Conservation (phyloP, 495 filamentous ascomycete species). For the Apiosordaria backusii region DNA sequence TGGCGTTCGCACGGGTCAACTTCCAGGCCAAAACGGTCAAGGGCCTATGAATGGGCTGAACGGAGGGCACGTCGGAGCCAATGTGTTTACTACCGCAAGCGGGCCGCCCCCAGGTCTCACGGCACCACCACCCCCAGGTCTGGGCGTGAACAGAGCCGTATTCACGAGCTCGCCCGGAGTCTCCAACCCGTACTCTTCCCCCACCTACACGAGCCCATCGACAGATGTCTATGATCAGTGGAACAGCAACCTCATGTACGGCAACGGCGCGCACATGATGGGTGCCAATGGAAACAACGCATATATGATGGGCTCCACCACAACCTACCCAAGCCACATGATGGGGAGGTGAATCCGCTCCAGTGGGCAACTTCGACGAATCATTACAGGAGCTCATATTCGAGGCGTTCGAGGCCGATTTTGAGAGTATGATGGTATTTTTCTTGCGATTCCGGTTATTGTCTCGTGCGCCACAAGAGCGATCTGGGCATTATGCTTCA, state of each 20-base stretch:
- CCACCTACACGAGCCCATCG: constrained; percentile 16
- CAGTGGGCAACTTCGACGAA: neutral
- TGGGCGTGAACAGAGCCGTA: constrained; percentile 43
- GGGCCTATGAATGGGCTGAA: constrained; percentile 52
- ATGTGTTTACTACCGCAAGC: constrained; percentile 66
- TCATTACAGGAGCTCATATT: no score
- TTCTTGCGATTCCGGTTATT: neutral
- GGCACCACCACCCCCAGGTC: constrained; percentile 59
- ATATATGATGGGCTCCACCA: constrained; percentile 26
- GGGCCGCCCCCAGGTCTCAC: constrained; percentile 70
- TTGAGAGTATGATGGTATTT: neutral
- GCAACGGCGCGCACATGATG: constrained; percentile 15
- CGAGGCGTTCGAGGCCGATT: no score
- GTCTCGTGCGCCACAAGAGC: neutral
- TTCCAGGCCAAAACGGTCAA: constrained; percentile 36
- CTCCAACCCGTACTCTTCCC: constrained; percentile 16
- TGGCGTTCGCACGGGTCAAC: constrained; percentile 79
- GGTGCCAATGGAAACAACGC: neutral
- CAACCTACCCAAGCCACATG: neutral
- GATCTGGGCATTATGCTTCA: neutral
- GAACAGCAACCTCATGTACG: constrained; percentile 22
- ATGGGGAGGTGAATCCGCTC: neutral
- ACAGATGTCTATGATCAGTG: constrained; percentile 20
- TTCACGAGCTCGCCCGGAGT: constrained; percentile 27
- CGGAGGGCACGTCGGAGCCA: constrained; percentile 38